These are phyloP conservation scores for Antarctomyces pellizariae DNA, from an alignment of 495 filamentous ascomycete species.

Conservation along the genomic window DNA sequence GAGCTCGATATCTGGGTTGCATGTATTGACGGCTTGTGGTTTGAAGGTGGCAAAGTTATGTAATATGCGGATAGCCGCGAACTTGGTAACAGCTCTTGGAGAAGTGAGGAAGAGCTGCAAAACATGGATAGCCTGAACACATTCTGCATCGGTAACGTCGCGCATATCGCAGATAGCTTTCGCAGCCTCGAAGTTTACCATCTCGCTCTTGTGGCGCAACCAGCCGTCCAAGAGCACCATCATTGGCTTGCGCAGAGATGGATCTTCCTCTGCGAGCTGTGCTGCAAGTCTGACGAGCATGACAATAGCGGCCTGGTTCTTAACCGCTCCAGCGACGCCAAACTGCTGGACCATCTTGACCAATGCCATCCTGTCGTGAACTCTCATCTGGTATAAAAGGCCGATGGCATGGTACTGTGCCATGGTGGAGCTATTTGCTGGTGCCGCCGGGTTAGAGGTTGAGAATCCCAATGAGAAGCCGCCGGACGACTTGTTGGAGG, in stretches of 20 bases:
- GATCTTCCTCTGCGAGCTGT: slow-evolving; percentile 86
- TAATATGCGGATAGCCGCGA: slow-evolving; percentile 89
- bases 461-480: slow-evolving; percentile 81
- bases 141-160: slow-evolving; percentile 80
- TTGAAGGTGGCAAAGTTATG: slow-evolving; percentile 92
- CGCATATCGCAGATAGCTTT: slow-evolving; percentile 91
- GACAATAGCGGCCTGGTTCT: slow-evolving; percentile 79
- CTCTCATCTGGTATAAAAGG: slow-evolving; percentile 91
- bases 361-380: slow-evolving; percentile 88
- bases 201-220: slow-evolving; percentile 96
- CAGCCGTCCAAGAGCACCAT: slow-evolving; percentile 86
- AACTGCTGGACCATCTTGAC: slow-evolving; percentile 99
- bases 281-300: slow-evolving; percentile 85
- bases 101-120: slow-evolving; percentile 93
- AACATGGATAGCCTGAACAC: slow-evolving; percentile 77
- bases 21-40: slow-evolving; percentile 72
- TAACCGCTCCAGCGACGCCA: slow-evolving; percentile 69
- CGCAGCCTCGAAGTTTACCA: slow-evolving; percentile 99
- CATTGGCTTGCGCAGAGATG: slow-evolving; percentile 74
- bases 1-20: slow-evolving; percentile 91
- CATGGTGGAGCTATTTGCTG: slow-evolving; percentile 73
- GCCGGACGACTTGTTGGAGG: slow-evolving; percentile 62
- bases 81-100: slow-evolving; percentile 92
- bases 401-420: slow-evolving; percentile 98
- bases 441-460: slow-evolving; percentile 41